Percentiles rank a stretch among this genome's conserved stretches.
Conservation (phyloP, 768 basidiomycete species). For the Mycena vulgaris region DNA sequence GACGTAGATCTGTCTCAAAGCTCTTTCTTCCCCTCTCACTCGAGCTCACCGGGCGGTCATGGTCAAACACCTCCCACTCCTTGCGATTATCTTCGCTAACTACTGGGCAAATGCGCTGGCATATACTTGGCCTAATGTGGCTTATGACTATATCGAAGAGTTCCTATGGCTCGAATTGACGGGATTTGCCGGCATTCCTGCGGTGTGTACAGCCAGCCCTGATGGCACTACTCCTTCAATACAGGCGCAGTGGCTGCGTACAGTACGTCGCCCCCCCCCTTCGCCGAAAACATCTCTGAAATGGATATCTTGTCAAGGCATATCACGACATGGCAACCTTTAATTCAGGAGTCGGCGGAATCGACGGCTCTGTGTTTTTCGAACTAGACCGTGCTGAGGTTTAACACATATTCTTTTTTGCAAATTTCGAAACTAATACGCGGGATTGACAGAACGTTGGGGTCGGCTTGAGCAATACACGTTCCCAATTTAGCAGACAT, state of each 20-base stretch:
- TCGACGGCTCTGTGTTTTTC: slow-evolving; percentile 26
- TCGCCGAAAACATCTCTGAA: neutral
- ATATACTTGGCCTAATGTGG: slow-evolving; percentile 27
- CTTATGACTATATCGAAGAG: slow-evolving; percentile 26
- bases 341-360: slow-evolving; percentile 20
- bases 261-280: neutral
- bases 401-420: neutral
- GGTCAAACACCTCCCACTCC: neutral
- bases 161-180: slow-evolving; percentile 29
- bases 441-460: slow-evolving; percentile 24
- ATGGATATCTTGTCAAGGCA: slow-evolving; percentile 1
- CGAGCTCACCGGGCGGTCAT: neutral
- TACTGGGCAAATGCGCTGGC: neutral
- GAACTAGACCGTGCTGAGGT: slow-evolving; percentile 30
- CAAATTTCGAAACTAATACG: neutral
- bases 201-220: slow-evolving; percentile 17
- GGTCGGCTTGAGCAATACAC: slow-evolving; percentile 17
- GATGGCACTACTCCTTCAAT: slow-evolving; percentile 23
- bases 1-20: neutral
- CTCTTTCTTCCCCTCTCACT: neutral
- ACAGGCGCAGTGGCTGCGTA: slow-evolving; percentile 30
- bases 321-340: slow-evolving; percentile 31
- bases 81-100: neutral
- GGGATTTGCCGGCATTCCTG: slow-evolving; percentile 16
- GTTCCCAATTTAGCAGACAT: slow-evolving; percentile 10